Evolutionary conservation across 192 early-diverging fungal species (phyloP), one percentile per base, ranked within the genome.

Genomic region (Podila verticillata): DNA sequence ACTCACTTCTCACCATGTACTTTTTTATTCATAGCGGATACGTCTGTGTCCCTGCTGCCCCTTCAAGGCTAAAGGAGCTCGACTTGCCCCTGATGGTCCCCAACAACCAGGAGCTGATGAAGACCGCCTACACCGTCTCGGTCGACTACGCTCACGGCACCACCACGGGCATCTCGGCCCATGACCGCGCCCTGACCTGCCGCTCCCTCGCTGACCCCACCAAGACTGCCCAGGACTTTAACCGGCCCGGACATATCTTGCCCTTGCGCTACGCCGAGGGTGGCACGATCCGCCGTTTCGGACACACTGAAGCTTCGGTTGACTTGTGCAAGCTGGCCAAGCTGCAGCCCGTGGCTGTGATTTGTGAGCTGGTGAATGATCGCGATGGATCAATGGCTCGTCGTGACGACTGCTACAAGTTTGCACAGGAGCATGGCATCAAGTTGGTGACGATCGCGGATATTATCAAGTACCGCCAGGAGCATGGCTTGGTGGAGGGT

Each of bases 151-250:
- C 89, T 10, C 87, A 91, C 66, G 89, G 91, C 22, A 95, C 95
- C 24, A 95, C 95, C 7, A 99, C 98, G 7, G 98, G 97, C n/a
- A 99, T 99, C 63, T 97, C 96, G 7, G 98, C 96, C 1, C 87
- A 90, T 60, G 98, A 98, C 81, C 91, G 98, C 32, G 87, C 95
- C 56, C 75, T 86, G 54, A 99, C 98, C 5, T 89, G 92, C 30
- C 72, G 86, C 1, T 89, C 92, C 3, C 81, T 99, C 22, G 95
- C 96, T 7, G 87, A 96, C 75, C 89, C 91, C 20, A 75, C 74
- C 17, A 85, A 87, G 61, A 89, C 89, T 28, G 91, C 92, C 0
- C 57, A 80, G 35, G 94, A 95, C 49, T 95, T 99, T 66, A 86
- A 86, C 57, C 89, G 95, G 49, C 98, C 97, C 1, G 98, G 98